phyloP scores from a whole-genome alignment of 768 basidiomycete genomes.

The Lactifluus hygrophoroides region DNA sequence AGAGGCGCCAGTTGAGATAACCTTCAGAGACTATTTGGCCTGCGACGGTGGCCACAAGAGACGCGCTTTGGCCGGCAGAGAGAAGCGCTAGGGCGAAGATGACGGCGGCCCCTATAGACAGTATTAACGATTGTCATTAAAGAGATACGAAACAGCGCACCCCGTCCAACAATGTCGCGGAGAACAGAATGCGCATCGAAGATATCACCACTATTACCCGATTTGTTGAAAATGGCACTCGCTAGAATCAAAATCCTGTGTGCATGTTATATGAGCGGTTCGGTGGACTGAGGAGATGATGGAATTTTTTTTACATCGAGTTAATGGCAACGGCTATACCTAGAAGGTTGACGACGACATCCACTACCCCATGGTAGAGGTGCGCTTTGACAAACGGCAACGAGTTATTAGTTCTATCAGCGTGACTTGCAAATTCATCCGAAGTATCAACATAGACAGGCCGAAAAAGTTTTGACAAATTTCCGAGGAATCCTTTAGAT shows the following conservation, averaged over 20 bases:
- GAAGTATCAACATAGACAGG: neutral
- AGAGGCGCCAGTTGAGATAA: slow-evolving; percentile 79
- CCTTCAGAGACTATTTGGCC: slow-evolving; percentile 90
- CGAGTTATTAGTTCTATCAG: slow-evolving; percentile 48
- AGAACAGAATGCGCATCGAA: slow-evolving; percentile 29
- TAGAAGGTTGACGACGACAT: slow-evolving; percentile 61
- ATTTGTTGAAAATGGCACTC: slow-evolving; percentile 64
- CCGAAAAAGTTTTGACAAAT: slow-evolving; percentile 1
- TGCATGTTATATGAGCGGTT: neutral
- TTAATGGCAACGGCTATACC: slow-evolving; percentile 88
- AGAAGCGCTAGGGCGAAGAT: slow-evolving; percentile 84
- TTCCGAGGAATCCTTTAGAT: neutral
- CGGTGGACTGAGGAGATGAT: neutral
- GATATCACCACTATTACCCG: slow-evolving; percentile 53
- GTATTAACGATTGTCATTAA: neutral
- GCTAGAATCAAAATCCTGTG: slow-evolving; percentile 74
- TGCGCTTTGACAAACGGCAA: slow-evolving; percentile 51
- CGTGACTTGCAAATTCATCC: slow-evolving; percentile 11
- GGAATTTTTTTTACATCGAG: slow-evolving; percentile 56
- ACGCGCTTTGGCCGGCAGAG: slow-evolving; percentile 82
- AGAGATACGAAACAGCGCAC: neutral
- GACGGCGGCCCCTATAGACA: slow-evolving; percentile 44
- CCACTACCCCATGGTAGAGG: slow-evolving; percentile 54
- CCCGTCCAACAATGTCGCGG: neutral
- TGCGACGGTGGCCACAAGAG: slow-evolving; percentile 81